Evolutionary conservation across 108 stramenopile species (phyloP).

Genomic region (Skeletonema tropicum): DNA sequence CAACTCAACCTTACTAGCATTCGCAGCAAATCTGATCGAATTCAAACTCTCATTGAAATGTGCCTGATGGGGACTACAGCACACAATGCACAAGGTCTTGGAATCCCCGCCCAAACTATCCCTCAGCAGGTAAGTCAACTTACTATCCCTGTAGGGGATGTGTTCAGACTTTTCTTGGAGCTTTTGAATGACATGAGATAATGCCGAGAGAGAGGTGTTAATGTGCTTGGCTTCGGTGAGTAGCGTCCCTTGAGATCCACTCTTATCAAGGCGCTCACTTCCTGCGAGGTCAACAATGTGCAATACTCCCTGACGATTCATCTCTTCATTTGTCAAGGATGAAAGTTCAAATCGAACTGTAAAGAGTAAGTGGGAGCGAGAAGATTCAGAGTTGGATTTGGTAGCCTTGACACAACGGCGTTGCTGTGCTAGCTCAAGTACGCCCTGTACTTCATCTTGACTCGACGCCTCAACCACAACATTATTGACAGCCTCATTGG

Average conservation of each 20-base stretch:
- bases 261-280: constrained; percentile 88
- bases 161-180: constrained; percentile 74
- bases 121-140: constrained; percentile 90
- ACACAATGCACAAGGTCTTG: constrained; percentile 92
- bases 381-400: constrained; percentile 81
- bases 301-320: constrained; percentile 63
- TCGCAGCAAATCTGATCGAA: constrained; percentile 87
- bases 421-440: constrained; percentile 66
- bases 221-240: constrained; percentile 87
- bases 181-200: constrained; percentile 88
- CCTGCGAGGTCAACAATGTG: constrained; percentile 93
- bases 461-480: constrained; percentile 37
- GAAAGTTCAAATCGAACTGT: constrained; percentile 76
- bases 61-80: constrained; percentile 83
- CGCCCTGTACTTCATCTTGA: constrained; percentile 57
- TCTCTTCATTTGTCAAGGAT: constrained; percentile 42
- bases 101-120: constrained; percentile 89
- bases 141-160: constrained; percentile 94
- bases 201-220: constrained; percentile 74
- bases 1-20: constrained; percentile 83
- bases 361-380: constrained; percentile 86
- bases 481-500: constrained; percentile 77
- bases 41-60: constrained; percentile 87
- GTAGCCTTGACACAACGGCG: constrained; percentile 86
- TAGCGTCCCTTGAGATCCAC: constrained; percentile 73